These are phyloP conservation scores for Parascedosporium putredinis DNA, from an alignment of 2,329 filamentous ascomycete species.

Conservation along the genomic window DNA sequence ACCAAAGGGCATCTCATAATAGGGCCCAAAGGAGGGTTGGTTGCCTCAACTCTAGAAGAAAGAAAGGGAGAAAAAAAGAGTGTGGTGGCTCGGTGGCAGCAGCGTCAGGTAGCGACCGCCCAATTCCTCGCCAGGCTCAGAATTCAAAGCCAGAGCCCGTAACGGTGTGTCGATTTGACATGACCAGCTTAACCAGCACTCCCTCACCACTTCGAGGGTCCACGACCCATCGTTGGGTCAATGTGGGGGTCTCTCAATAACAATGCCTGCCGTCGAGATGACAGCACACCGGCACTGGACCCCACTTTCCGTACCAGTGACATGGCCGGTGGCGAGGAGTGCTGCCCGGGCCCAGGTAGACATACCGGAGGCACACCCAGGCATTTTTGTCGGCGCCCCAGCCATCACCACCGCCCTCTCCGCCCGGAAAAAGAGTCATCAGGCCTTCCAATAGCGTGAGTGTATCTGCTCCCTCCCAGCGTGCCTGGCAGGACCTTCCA, in stretches of 20 bases:
- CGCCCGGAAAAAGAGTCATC: slow-evolving; percentile 2
- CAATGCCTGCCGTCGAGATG: slow-evolving; percentile 2
- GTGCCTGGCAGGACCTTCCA: neutral
- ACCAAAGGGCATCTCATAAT: too few relatives aligned
- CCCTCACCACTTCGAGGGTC: neutral
- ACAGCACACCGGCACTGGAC: slow-evolving; percentile 3
- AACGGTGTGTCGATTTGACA: neutral
- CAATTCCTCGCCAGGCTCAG: neutral
- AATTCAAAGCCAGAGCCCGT: too few relatives aligned
- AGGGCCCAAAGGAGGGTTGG: too few relatives aligned
- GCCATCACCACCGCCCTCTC: neutral
- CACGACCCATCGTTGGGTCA: neutral
- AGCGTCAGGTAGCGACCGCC: neutral
- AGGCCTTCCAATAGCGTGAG: slow-evolving; percentile 2
- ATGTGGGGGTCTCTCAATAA: slow-evolving; percentile 4
- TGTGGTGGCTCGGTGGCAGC: too few relatives aligned
- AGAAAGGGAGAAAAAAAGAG: too few relatives aligned
- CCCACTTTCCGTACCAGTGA: slow-evolving; percentile 6
- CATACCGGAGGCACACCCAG: neutral
- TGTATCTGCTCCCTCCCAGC: neutral
- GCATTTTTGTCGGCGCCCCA: neutral
- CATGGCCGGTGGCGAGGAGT: neutral
- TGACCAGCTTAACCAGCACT: neutral
- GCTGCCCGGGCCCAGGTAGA: neutral
- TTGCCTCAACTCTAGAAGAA: too few relatives aligned